Conservation (phyloP, 2,329 filamentous ascomycete species). For the Beauveria scarabaeidicola region DNA sequence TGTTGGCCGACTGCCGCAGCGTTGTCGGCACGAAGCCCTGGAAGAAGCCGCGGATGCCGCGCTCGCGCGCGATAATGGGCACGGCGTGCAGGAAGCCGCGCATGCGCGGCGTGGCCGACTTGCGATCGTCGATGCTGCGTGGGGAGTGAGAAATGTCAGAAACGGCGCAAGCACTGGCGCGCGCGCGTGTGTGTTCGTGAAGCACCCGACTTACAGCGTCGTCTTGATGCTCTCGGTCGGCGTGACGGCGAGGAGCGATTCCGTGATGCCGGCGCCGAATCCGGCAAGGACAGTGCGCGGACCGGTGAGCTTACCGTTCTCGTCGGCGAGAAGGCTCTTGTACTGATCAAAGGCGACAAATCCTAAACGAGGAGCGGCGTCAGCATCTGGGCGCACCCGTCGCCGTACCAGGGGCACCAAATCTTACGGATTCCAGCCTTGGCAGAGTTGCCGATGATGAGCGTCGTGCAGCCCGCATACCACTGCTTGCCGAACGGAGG, state of each 20-base stretch:
- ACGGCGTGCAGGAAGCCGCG: constrained; percentile 87
- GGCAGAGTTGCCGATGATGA: constrained; percentile 92
- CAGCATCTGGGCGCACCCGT: neutral
- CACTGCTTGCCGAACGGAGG: constrained; percentile 88
- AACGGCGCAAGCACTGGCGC: neutral
- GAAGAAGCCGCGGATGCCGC: constrained; percentile 88
- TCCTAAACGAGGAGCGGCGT: constrained; percentile 34
- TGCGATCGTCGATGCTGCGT: constrained; percentile 82
- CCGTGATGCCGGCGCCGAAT: constrained; percentile 89
- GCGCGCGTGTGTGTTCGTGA: neutral
- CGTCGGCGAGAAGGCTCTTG: constrained; percentile 73
- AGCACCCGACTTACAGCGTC: constrained; percentile 51
- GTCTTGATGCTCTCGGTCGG: constrained; percentile 99
- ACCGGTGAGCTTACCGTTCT: constrained; percentile 79
- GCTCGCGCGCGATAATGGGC: constrained; percentile 76
- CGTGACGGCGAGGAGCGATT: constrained; percentile 87
- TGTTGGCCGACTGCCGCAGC: constrained; percentile 89
- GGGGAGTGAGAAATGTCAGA: neutral
- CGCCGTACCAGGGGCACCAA: constrained; percentile 14
- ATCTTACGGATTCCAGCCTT: constrained; percentile 85
- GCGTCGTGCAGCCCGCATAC: constrained; percentile 95
- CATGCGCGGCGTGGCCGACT: constrained; percentile 76
- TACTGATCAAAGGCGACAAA: constrained; percentile 97
- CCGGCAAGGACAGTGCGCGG: constrained; percentile 87
- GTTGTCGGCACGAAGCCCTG: constrained; percentile 95